Evolutionary conservation across 305 asterid species (phyloP), one percentile per base, ranked within the genome.

Genomic region (Rubia peregrina): DNA sequence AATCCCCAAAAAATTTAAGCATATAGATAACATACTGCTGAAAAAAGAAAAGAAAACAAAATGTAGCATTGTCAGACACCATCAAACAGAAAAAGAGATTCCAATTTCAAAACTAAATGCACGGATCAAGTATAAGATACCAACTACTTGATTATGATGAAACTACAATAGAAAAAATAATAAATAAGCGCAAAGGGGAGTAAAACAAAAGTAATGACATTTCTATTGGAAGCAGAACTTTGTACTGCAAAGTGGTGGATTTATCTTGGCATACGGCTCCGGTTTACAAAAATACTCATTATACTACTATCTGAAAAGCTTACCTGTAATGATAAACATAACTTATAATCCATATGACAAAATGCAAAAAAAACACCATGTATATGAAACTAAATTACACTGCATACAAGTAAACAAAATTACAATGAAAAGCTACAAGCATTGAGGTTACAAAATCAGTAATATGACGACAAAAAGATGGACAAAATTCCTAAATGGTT

Each of bases 211-310:
- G 1, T 2, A 26, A 26, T 1, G 2, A 2, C 30, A 26, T n/a
- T n/a, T n/a, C n/a, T n/a, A n/a, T n/a, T n/a, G n/a, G n/a, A n/a
- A n/a, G n/a, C n/a, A n/a, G n/a, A n/a, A n/a, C n/a, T n/a, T n/a
- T n/a, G n/a, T n/a, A n/a, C n/a, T n/a, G n/a, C n/a, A n/a, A n/a
- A n/a, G n/a, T n/a, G n/a, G n/a, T n/a, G n/a, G n/a, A n/a, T n/a
- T n/a, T n/a, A n/a, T n/a, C n/a, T n/a, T 66, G 5, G 75, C 60
- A 65, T 76, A 76, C 48, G 33, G 75, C 75, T 63, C 79, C 21
- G 98, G 97, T 84, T 89, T 69, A 93, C 86, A 74, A 96, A 89
- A 85, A 96, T 93, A 80, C 95, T 91, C 98, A 89, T 78, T 71
- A 93, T 76, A 74, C 77, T 43, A 65, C 70, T 61, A 33, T 76